These are phyloP conservation scores for Saccharomyces hybrid DNA, from an alignment of 1,139 yeast species.

Conservation along the genomic window DNA sequence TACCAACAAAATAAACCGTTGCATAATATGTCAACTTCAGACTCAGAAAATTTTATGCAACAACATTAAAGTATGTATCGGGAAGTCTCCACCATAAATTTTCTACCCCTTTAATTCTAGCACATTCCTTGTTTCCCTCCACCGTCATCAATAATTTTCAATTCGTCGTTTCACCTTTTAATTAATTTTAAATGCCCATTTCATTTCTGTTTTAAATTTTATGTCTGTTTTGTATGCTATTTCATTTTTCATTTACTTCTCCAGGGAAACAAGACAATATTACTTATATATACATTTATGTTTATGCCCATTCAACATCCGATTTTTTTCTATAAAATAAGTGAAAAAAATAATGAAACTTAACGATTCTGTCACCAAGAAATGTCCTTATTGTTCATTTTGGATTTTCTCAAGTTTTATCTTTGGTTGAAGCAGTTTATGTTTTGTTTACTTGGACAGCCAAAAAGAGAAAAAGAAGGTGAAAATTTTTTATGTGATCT, in stretches of 20 bases:
- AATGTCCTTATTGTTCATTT: too few relatives aligned
- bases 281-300: not conserved
- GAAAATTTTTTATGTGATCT: not conserved
- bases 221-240: not conserved
- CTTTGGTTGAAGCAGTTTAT: not conserved
- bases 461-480: not conserved
- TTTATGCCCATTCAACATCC: not conserved
- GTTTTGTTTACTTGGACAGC: not conserved
- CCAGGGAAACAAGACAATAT: not conserved
- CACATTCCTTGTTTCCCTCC: not conserved
- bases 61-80: not conserved
- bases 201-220: not conserved
- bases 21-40: not conserved
- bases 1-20: conserved; percentile 5
- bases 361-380: not conserved
- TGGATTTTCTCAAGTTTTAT: not conserved
- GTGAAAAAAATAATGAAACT: not conserved
- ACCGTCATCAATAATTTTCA: not conserved
- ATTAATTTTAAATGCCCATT: not conserved
- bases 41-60: not conserved
- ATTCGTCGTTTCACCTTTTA: not conserved
- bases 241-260: not conserved
- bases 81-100: not conserved
- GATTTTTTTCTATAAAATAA: too few relatives aligned
- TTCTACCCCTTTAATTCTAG: not conserved